Conservation (phyloP, 2,329 filamentous ascomycete species). For the Diaporthe citrichinensis region DNA sequence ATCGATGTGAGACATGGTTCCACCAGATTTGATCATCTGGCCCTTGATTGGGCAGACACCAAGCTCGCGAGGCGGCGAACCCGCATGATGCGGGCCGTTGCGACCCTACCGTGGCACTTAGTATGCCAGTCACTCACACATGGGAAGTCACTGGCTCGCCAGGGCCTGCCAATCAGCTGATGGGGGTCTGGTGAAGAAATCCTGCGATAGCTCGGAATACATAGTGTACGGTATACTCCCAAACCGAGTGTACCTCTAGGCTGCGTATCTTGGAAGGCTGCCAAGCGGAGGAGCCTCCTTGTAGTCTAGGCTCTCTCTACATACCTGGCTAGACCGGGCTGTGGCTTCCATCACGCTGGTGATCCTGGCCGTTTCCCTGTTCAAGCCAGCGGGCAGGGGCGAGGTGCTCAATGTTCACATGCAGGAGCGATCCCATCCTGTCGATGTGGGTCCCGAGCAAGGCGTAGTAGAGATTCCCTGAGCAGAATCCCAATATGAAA, state of each 20-base stretch:
- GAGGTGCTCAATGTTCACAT: background rate
- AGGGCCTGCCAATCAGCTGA: background rate
- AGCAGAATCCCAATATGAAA: background rate
- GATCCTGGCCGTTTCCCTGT: background rate
- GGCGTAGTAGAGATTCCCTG: background rate
- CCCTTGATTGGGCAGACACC: background rate
- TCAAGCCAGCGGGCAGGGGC: background rate
- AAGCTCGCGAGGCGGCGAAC: background rate
- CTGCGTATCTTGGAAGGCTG: background rate
- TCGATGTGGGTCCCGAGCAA: background rate
- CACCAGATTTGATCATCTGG: background rate
- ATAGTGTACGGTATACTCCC: background rate
- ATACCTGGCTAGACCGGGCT: background rate
- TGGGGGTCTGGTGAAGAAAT: background rate
- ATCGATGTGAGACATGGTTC: constrained; percentile 7
- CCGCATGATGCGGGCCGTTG: constrained; percentile 24
- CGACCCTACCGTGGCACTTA: background rate
- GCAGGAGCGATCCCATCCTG: constrained; percentile 1
- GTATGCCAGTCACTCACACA: background rate
- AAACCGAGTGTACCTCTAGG: background rate
- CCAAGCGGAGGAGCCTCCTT: background rate
- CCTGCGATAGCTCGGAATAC: background rate
- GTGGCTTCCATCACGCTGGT: constrained; percentile 16
- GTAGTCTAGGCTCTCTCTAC: background rate
- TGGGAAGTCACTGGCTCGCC: background rate